These are phyloP conservation scores for Phyllosticta citribraziliensis DNA, from an alignment of 2,329 filamentous ascomycete genomes.

Conservation along the genomic window DNA sequence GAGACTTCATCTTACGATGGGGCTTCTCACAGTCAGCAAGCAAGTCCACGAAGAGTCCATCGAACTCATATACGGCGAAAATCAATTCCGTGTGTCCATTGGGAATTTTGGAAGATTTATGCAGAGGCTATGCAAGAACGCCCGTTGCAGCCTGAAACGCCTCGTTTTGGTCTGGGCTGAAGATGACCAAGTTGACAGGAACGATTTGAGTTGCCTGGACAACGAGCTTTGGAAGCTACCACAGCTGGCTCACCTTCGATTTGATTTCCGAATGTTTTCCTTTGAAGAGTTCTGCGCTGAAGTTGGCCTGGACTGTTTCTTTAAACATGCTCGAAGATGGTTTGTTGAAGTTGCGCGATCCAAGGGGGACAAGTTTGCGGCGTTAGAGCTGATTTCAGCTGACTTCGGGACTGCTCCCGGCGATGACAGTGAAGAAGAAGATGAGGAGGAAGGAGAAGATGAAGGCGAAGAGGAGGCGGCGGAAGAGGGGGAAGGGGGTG, in stretches of 20 bases:
- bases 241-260: neutral
- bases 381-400: too few species aligned
- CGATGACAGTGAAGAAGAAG: neutral
- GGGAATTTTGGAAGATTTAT: too few species aligned
- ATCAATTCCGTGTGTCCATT: neutral
- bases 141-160: neutral
- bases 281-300: neutral
- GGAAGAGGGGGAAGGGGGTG: neutral
- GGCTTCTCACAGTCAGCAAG: neutral
- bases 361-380: neutral
- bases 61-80: neutral
- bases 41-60: neutral
- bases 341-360: neutral
- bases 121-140: too few species aligned
- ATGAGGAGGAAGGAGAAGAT: too few species aligned
- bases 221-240: neutral
- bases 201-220: neutral
- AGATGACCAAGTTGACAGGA: too few species aligned
- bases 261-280: neutral
- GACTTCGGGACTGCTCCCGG: neutral
- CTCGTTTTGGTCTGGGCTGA: neutral
- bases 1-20: neutral
- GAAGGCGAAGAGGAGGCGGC: too few species aligned
- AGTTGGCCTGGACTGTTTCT: neutral
- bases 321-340: neutral